Conservation (phyloP, 1,284 basidiomycete genomes). For the Anthracocystis walkeri region DNA sequence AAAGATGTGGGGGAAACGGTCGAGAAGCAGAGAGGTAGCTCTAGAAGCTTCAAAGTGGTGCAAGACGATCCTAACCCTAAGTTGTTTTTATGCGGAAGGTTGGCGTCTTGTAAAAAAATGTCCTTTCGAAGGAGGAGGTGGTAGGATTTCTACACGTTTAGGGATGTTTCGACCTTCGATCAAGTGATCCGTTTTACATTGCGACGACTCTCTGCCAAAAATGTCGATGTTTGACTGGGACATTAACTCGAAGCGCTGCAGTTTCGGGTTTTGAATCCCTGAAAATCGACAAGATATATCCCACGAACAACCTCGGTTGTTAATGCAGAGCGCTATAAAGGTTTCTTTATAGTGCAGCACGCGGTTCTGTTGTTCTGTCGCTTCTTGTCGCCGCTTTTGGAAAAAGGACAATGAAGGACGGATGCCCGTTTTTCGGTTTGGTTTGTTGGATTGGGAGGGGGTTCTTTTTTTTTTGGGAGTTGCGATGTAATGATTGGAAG, state of each 20-base stretch:
- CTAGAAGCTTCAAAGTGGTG: constrained; percentile 42
- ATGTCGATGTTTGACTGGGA: too few relatives aligned
- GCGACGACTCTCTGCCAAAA: too few relatives aligned
- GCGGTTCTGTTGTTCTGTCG: constrained; percentile 4
- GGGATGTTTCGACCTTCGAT: too few relatives aligned
- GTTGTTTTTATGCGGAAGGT: constrained; percentile 30
- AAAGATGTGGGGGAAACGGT: not conserved
- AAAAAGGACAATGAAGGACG: constrained; percentile 12
- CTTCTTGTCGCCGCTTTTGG: constrained; percentile 2
- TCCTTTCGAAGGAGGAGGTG: not conserved
- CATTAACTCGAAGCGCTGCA: too few relatives aligned
- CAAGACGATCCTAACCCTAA: constrained; percentile 61
- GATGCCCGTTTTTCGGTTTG: constrained; percentile 8
- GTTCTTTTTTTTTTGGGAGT: not conserved
- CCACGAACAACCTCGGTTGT: too few relatives aligned
- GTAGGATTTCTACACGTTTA: not conserved
- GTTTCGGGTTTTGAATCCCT: too few relatives aligned
- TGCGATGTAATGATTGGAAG: not conserved
- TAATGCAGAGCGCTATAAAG: not conserved
- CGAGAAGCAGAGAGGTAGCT: constrained; percentile 9
- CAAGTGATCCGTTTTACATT: too few relatives aligned
- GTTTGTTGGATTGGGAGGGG: not conserved
- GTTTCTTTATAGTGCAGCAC: not conserved
- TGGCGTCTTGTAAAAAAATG: not conserved
- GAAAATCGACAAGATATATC: not conserved